Evolutionary conservation across 495 filamentous ascomycete species (phyloP).

Genomic region (Xanthoparmelia taractica): DNA sequence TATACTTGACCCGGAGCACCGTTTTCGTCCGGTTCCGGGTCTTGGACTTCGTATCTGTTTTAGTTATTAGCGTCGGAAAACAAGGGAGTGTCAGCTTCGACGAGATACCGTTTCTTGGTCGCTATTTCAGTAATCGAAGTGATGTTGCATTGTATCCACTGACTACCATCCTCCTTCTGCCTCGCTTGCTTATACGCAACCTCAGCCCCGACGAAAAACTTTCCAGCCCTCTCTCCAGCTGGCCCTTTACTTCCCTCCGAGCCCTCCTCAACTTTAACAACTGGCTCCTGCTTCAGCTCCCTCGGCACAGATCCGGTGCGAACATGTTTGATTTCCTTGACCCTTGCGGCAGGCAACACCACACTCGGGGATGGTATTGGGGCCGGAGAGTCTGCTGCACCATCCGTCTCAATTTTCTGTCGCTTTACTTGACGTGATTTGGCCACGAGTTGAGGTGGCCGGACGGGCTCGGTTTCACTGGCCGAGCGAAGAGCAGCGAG

Average conservation of each 20-base stretch:
- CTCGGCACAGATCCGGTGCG: conserved; percentile 51
- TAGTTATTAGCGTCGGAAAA: conserved; percentile 10
- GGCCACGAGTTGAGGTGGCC: conserved; percentile 41
- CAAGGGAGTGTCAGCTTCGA: conserved; percentile 4
- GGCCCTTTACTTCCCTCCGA: conserved; percentile 44
- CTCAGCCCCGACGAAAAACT: conserved; percentile 63
- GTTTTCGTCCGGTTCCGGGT: conserved; percentile 79
- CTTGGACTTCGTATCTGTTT: conserved; percentile 83
- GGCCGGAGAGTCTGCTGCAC: conserved; percentile 52
- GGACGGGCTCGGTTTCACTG: conserved; percentile 46
- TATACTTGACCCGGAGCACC: conserved; percentile 65
- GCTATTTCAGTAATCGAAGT: conserved; percentile 77
- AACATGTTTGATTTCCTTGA: conserved; percentile 33
- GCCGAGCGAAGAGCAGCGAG: conserved; percentile 52
- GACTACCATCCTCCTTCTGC: conserved; percentile 65
- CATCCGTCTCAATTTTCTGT: conserved; percentile 61
- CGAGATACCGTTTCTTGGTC: conserved; percentile 59
- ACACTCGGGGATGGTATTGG: conserved; percentile 52
- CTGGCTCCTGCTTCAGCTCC: conserved; percentile 34
- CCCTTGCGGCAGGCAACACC: conserved; percentile 35
- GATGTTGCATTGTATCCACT: conserved; percentile 88
- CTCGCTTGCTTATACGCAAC: conserved; percentile 77
- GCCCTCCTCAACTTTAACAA: conserved; percentile 51
- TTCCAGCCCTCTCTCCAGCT: conserved; percentile 42
- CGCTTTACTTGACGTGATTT: conserved; percentile 52